Conservation (phyloP, 345 rosid species). For the Turnera subulata region DNA sequence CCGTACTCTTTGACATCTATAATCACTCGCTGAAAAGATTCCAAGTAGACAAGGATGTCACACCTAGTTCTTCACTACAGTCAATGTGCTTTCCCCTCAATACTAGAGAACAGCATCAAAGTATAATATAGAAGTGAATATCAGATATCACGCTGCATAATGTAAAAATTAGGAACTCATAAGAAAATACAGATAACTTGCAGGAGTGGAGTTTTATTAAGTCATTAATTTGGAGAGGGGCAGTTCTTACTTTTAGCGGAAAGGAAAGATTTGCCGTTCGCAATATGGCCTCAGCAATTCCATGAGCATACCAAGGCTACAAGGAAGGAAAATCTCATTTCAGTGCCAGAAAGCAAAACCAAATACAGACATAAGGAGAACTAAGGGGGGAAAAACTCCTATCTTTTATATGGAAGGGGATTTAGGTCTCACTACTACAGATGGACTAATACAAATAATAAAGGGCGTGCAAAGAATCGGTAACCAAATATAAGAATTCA, state of each 20-base stretch:
- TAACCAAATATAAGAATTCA: no score
- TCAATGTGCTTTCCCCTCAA: not conserved
- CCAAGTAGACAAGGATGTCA: not conserved
- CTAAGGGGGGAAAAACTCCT: not conserved
- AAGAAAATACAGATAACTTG: not conserved
- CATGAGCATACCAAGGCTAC: conserved; percentile 99
- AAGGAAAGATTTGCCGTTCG: conserved; percentile 84
- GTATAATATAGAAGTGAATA: no score
- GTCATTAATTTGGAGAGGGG: not conserved
- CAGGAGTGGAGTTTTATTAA: not conserved
- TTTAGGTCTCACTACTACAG: not conserved
- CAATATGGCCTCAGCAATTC: conserved; percentile 90
- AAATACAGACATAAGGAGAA: conserved; percentile 6
- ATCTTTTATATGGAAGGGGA: not conserved
- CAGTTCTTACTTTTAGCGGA: conserved; percentile 64
- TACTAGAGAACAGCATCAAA: not conserved
- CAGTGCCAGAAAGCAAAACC: conserved; percentile 8
- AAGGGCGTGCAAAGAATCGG: no score
- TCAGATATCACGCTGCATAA: not conserved
- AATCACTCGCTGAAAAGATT: not conserved
- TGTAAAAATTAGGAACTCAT: not conserved
- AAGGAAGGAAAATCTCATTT: conserved; percentile 19
- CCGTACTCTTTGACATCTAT: not conserved
- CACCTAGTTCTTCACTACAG: not conserved
- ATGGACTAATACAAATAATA: not conserved